phyloP scores from a whole-genome alignment of 495 filamentous ascomycete genomes.

The Mycothermus thermophilus region DNA sequence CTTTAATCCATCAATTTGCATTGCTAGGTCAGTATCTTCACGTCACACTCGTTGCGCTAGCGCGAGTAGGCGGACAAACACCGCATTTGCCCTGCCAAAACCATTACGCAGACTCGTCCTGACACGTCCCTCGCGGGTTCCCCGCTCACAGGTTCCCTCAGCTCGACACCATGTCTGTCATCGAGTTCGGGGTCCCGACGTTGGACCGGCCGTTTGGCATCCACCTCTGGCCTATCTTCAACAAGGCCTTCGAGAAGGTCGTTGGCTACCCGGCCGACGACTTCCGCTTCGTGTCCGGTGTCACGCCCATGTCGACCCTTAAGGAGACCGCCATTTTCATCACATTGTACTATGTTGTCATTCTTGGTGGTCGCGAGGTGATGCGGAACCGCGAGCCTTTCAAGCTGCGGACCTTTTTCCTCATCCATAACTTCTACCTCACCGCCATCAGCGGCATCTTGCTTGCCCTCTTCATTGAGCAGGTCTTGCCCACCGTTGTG shows the following conservation, averaged over 20 bases:
- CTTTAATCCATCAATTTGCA: too few relatives aligned
- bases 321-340: slow-evolving; percentile 50
- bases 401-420: slow-evolving; percentile 54
- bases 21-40: too few relatives aligned
- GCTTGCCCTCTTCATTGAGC: slow-evolving; percentile 57
- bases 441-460: slow-evolving; percentile 55
- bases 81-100: too few relatives aligned
- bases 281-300: slow-evolving; percentile 52
- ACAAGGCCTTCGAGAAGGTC: slow-evolving; percentile 59
- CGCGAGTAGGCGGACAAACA: too few relatives aligned
- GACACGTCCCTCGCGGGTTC: too few relatives aligned
- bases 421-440: slow-evolving; percentile 70
- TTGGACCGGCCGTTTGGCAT: slow-evolving; percentile 88
- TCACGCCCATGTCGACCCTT: slow-evolving; percentile 58
- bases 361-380: slow-evolving; percentile 59
- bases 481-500: slow-evolving; percentile 53
- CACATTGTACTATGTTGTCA: slow-evolving; percentile 56
- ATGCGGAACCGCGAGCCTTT: slow-evolving; percentile 58
- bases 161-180: too few relatives aligned
- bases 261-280: slow-evolving; percentile 60
- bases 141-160: too few relatives aligned
- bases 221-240: slow-evolving; percentile 88
- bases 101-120: too few relatives aligned
- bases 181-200: too few relatives aligned
- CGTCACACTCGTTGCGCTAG: too few relatives aligned